Percentiles rank a stretch among this genome's conserved stretches.
Conservation (phyloP, 306 rosid species). For the Pyrus communis region DNA sequence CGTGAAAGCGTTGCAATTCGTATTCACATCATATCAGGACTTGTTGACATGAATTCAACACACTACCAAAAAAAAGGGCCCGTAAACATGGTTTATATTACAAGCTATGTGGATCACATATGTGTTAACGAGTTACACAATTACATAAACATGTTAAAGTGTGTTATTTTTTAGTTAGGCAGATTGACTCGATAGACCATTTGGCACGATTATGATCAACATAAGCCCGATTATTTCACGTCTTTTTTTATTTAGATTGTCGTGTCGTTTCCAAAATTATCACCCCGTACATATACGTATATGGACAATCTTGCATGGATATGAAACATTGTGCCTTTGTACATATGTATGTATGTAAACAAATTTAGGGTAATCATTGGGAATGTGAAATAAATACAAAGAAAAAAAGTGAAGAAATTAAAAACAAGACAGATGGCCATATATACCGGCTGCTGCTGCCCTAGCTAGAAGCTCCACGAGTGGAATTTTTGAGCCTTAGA, state of each 20-base stretch:
- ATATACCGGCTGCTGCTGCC: background rate
- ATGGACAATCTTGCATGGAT: background rate
- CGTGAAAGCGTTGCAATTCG: too few relatives aligned
- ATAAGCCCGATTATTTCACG: too few relatives aligned
- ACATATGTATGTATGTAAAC: too few relatives aligned
- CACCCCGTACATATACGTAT: background rate
- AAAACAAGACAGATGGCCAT: background rate
- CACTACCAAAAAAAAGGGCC: too few relatives aligned
- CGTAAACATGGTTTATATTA: too few relatives aligned
- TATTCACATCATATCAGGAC: too few relatives aligned
- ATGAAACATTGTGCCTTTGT: background rate
- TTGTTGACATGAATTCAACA: too few relatives aligned
- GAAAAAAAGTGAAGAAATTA: background rate
- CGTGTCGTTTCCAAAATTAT: background rate
- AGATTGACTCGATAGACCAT: background rate
- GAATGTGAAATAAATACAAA: conserved; percentile 1
- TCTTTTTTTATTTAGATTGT: too few relatives aligned
- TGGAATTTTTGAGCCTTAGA: conserved; percentile 18
- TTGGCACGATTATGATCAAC: background rate
- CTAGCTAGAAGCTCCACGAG: background rate
- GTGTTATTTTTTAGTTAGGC: too few relatives aligned
- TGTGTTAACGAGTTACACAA: too few relatives aligned
- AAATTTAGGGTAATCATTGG: background rate
- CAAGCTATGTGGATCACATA: background rate
- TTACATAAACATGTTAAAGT: too few relatives aligned